Evolutionary conservation across 2,329 filamentous ascomycete genomes (phyloP).

Genomic region (Diaporthe citrichinensis): DNA sequence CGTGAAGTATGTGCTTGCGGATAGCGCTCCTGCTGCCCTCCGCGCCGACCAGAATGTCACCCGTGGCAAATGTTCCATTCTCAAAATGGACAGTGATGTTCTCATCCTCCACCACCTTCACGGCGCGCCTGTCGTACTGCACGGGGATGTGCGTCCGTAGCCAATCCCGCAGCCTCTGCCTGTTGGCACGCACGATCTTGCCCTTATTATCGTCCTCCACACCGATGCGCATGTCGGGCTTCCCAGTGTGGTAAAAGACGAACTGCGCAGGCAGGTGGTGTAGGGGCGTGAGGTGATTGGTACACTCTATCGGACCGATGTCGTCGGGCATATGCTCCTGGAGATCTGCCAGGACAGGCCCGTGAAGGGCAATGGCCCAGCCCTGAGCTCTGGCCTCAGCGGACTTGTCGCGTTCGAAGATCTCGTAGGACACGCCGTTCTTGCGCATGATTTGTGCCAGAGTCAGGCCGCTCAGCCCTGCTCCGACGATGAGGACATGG

Average conservation of each 20-base stretch:
- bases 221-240: slow-evolving; percentile 39
- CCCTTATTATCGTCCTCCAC: slow-evolving; percentile 48
- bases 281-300: slow-evolving; percentile 47
- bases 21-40: slow-evolving; percentile 59
- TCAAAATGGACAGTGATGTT: slow-evolving; percentile 58
- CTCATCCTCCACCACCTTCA: slow-evolving; percentile 52
- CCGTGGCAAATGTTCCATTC: slow-evolving; percentile 57
- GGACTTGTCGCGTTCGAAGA: slow-evolving; percentile 56
- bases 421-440: slow-evolving; percentile 50
- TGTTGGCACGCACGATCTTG: slow-evolving; percentile 51
- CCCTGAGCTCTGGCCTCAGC: slow-evolving; percentile 46
- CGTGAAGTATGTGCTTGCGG: slow-evolving; percentile 50
- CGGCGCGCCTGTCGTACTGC: slow-evolving; percentile 56
- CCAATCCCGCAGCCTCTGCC: slow-evolving; percentile 48
- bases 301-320: slow-evolving; percentile 42
- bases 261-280: slow-evolving; percentile 45
- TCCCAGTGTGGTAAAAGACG: slow-evolving; percentile 39
- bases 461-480: slow-evolving; percentile 58
- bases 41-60: slow-evolving; percentile 61
- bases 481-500: slow-evolving; percentile 57
- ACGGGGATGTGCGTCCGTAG: slow-evolving; percentile 48
- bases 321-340: slow-evolving; percentile 44
- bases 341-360: slow-evolving; percentile 45
- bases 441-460: slow-evolving; percentile 57
- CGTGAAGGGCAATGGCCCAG: slow-evolving; percentile 51